A percentile compares a stretch with the other conserved stretches of the same genome.
phyloP scores from a whole-genome alignment of 257 asterid genomes.

The Apocynum venetum region DNA sequence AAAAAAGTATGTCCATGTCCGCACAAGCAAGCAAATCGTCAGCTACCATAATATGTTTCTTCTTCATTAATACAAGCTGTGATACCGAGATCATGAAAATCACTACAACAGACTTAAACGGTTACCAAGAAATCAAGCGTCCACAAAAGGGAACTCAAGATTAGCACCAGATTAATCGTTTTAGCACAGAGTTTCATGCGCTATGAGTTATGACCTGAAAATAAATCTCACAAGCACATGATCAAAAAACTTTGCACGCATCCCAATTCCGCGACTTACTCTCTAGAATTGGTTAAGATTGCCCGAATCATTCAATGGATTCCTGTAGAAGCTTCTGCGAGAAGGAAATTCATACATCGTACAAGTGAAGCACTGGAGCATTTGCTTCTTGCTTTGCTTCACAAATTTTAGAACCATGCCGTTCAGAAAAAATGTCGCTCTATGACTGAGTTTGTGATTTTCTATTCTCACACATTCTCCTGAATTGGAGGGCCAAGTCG shows the following conservation, averaged over 20 bases:
- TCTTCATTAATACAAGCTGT: background rate
- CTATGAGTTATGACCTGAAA: background rate
- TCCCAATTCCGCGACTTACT: background rate
- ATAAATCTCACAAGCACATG: background rate
- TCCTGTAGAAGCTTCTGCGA: background rate
- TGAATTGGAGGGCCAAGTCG: background rate
- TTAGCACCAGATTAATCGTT: background rate
- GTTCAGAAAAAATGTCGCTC: background rate
- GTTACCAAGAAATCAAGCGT: background rate
- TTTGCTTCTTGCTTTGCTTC: background rate
- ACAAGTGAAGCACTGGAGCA: background rate
- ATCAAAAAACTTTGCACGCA: background rate
- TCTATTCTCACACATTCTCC: background rate
- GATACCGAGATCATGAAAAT: no score
- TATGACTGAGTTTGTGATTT: background rate
- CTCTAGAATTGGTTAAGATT: background rate
- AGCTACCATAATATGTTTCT: background rate
- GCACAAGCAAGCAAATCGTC: background rate
- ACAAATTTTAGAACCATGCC: background rate
- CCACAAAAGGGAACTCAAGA: background rate
- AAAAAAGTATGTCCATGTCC: background rate
- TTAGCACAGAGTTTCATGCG: background rate
- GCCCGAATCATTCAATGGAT: background rate
- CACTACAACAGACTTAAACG: background rate
- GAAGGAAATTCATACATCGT: background rate